Evolutionary conservation across 345 rosid genomes (phyloP), one percentile per base, ranked within the genome.

Genomic region (Gossypium rotundifolium): DNA sequence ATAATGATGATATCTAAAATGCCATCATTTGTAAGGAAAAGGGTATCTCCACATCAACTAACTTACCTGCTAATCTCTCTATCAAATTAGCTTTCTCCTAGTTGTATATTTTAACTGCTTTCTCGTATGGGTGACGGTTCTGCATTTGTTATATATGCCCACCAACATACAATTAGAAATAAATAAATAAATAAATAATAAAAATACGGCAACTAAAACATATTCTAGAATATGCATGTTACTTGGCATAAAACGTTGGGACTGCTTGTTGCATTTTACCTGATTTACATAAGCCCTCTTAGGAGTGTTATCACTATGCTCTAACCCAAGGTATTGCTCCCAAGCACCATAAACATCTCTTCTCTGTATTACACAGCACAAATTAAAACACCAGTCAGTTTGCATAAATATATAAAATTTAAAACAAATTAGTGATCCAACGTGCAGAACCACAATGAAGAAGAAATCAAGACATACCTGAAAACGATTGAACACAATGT

Each of bases 321-420:
- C 94, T 82, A 90, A 78, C 40, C 94, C 94, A 62, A 90, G 94
- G 73, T 86, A 90, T 73, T 85, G 90, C 76, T 90, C 94, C 90
- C 91, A 88, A 48, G 89, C 87, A 44, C 92, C 92, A 82, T 86
- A 88, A 27, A 85, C 85, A 60, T 88, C 86, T 78, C 88, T 79
- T 59, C 85, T 79, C 88, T 85, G 70, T 13, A 48, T 12, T 48
- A 48, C 52, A 72, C 14, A 51, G 16, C 11, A n/a, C 46, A 72
- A 27, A 1, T 48, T 48, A 48, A 48, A 48, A 48, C 52, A 14
- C 52, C 17, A 11, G 52, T 16, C 52, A 11, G 52, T 16, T 13
- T 51, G 55, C 55, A 16, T 16, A 51, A 51, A 51, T 51, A 13
- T 16, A 51, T 51, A 16, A 51, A 51, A 48, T 14, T 51, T 14